Percentiles rank a stretch among this genome's conserved stretches.
Conservation (phyloP, 305 asterid species). For the Fraxinus greggii region DNA sequence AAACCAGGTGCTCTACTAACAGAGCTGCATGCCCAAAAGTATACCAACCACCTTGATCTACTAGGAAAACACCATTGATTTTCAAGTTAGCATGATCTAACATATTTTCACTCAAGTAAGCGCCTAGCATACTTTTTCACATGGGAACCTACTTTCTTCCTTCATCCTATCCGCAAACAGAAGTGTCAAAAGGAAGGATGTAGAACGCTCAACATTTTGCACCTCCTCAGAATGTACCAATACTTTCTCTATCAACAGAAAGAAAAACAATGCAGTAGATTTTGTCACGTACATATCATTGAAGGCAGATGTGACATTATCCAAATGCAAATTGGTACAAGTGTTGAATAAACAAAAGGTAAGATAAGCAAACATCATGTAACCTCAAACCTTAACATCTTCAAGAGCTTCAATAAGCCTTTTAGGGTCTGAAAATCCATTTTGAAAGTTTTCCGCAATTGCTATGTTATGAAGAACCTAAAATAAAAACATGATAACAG, state of each 20-base stretch:
- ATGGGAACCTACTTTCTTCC: not conserved
- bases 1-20: not conserved
- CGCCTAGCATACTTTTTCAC: not conserved
- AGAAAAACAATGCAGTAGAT: not conserved
- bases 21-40: not conserved
- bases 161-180: not conserved
- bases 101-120: not conserved
- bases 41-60: not conserved
- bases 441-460: conserved; percentile 61
- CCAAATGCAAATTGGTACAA: not conserved
- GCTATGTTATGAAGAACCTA: conserved; percentile 76
- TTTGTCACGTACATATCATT: not conserved
- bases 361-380: not conserved
- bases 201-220: not conserved
- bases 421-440: conserved; percentile 71
- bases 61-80: not conserved
- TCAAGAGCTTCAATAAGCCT: conserved; percentile 66
- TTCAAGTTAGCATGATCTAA: not conserved
- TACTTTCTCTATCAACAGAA: not conserved
- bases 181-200: not conserved
- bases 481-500: conserved; percentile 20
- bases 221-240: not conserved
- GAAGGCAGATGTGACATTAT: not conserved
- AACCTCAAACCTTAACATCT: conserved; percentile 63
- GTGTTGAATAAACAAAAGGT: not conserved